phyloP scores from a whole-genome alignment of 2,329 filamentous ascomycete species.

The Penicillium decumbens region DNA sequence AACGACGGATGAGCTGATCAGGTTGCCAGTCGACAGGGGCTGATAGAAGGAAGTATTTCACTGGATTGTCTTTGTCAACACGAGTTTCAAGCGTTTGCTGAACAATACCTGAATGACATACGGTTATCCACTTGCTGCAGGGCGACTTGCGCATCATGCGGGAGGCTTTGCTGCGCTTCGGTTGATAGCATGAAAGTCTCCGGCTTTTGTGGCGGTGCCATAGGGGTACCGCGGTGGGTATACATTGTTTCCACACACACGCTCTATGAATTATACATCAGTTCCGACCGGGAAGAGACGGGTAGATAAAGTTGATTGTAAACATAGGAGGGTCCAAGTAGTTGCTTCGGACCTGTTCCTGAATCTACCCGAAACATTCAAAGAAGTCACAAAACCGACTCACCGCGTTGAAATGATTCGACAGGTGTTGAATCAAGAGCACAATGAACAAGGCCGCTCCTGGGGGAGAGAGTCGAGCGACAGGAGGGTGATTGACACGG shows the following conservation, averaged over 20 bases:
- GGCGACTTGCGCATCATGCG: conserved; percentile 93
- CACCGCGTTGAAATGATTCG: conserved; percentile 7
- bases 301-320: conserved; percentile 14
- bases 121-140: conserved; percentile 97
- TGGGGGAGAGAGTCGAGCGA: neutral
- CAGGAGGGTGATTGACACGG: neutral
- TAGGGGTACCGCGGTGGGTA: conserved; percentile 70
- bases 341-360: neutral
- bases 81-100: neutral
- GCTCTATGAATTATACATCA: conserved; percentile 16
- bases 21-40: conserved; percentile 96
- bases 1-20: conserved; percentile 94
- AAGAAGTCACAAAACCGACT: conserved; percentile 13
- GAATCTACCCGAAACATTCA: conserved; percentile 15
- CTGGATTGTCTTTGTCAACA: conserved; percentile 44
- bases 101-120: conserved; percentile 49
- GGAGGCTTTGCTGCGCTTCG: conserved; percentile 92
- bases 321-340: conserved; percentile 17
- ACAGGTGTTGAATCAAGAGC: conserved; percentile 6
- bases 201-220: conserved; percentile 90
- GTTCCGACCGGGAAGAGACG: conserved; percentile 18
- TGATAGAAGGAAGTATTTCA: conserved; percentile 99
- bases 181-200: conserved; percentile 98
- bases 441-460: neutral
- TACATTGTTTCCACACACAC: conserved; percentile 57